Evolutionary conservation across 1,284 basidiomycete genomes (phyloP).

Genomic region (Sanghuangporus sanghuang): DNA sequence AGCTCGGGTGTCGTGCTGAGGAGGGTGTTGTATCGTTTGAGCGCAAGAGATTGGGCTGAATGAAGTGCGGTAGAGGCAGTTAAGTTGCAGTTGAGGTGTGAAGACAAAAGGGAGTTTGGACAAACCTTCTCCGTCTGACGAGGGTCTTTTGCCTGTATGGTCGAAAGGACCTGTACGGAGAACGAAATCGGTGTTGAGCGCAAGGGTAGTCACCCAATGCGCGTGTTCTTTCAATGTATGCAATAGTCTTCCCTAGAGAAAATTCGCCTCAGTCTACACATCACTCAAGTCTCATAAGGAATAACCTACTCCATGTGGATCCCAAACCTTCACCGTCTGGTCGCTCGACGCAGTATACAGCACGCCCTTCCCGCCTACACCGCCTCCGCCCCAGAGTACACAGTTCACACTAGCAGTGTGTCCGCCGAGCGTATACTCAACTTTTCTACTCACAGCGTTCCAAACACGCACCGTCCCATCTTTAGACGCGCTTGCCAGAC

Average conservation of each 20-base stretch:
- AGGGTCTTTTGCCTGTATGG: constrained; percentile 72
- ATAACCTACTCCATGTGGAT: constrained; percentile 62
- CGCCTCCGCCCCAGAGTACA: constrained; percentile 91
- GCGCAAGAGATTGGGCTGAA: constrained; percentile 69
- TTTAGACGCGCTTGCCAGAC: constrained; percentile 93
- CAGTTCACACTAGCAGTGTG: constrained; percentile 94
- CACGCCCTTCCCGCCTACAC: constrained; percentile 62
- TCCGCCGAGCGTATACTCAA: constrained; percentile 87
- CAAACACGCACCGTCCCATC: constrained; percentile 95
- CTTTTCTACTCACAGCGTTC: constrained; percentile 68
- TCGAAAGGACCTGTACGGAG: constrained; percentile 95
- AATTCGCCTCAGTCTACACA: neutral
- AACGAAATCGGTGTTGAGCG: constrained; percentile 93
- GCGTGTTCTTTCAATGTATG: constrained; percentile 91
- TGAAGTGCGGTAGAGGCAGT: neutral
- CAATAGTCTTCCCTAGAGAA: constrained; percentile 52
- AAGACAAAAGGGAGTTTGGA: constrained; percentile 17
- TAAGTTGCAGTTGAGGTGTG: neutral
- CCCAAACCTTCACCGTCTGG: constrained; percentile 92
- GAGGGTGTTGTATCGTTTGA: constrained; percentile 69
- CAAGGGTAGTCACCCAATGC: constrained; percentile 97
- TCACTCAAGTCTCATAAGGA: neutral
- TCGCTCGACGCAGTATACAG: constrained; percentile 95
- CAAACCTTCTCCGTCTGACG: constrained; percentile 74
- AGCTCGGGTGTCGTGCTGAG: constrained; percentile 72